phyloP scores from a whole-genome alignment of 1,284 basidiomycete genomes.

The Ustanciosporium gigantosporum region DNA sequence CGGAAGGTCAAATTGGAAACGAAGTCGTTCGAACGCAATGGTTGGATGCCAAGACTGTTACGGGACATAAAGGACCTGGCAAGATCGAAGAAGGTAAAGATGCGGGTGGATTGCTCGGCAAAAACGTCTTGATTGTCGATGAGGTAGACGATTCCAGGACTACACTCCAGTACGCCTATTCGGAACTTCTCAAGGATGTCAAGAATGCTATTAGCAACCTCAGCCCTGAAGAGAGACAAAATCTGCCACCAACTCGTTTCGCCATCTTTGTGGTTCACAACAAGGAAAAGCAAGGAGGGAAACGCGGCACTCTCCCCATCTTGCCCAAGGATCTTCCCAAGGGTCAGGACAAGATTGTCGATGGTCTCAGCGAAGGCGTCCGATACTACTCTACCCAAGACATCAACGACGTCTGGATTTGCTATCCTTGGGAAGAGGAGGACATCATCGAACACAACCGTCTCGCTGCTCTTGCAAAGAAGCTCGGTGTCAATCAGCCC shows the following conservation, averaged over 20 bases:
- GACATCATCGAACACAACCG: slow-evolving; percentile 61
- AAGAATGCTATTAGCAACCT: slow-evolving; percentile 46
- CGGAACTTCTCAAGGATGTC: slow-evolving; percentile 59
- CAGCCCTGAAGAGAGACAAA: slow-evolving; percentile 39
- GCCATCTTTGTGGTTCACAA: slow-evolving; percentile 61
- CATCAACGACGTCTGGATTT: slow-evolving; percentile 58
- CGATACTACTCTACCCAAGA: slow-evolving; percentile 58
- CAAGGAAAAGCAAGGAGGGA: slow-evolving; percentile 51
- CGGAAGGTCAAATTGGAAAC: slow-evolving; percentile 53
- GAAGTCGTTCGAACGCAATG: slow-evolving; percentile 60
- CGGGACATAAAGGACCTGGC: slow-evolving; percentile 25
- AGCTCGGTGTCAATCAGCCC: slow-evolving; percentile 41
- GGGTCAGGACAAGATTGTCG: slow-evolving; percentile 42
- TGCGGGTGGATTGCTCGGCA: slow-evolving; percentile 58
- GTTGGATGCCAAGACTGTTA: slow-evolving; percentile 52
- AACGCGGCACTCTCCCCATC: slow-evolving; percentile 56
- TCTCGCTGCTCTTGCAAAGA: slow-evolving; percentile 56
- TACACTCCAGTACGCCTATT: slow-evolving; percentile 60
- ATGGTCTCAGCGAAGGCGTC: slow-evolving; percentile 52
- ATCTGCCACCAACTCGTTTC: slow-evolving; percentile 56
- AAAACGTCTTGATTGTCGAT: slow-evolving; percentile 59
- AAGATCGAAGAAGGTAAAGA: slow-evolving; percentile 48
- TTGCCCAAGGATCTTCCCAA: slow-evolving; percentile 33
- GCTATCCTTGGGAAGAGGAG: slow-evolving; percentile 59
- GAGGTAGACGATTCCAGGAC: slow-evolving; percentile 60